These are phyloP conservation scores for Ziziphus jujuba DNA, from an alignment of 306 rosid genomes.

Conservation along the genomic window DNA sequence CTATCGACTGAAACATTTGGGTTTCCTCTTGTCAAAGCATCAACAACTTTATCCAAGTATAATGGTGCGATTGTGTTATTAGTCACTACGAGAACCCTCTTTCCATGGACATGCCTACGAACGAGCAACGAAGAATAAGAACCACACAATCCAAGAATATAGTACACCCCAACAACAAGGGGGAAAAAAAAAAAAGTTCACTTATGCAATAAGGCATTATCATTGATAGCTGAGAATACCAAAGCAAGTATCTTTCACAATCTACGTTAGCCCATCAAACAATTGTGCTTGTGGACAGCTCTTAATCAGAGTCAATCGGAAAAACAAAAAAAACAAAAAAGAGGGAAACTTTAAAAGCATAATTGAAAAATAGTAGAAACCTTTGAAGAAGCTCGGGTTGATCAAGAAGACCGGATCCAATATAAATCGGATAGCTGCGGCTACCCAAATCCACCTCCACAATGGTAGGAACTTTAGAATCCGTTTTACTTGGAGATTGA, in stretches of 20 bases:
- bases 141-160: neutral
- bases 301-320: no score
- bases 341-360: neutral
- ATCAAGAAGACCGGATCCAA: constrained; percentile 78
- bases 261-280: neutral
- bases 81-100: constrained; percentile 89
- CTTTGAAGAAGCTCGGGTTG: constrained; percentile 74
- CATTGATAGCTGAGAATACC: neutral
- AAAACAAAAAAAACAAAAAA: neutral
- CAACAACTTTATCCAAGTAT: constrained; percentile 73
- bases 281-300: neutral
- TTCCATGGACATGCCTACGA: constrained; percentile 91
- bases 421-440: constrained; percentile 94
- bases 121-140: constrained; percentile 15
- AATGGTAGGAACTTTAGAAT: constrained; percentile 32
- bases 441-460: constrained; percentile 84
- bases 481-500: constrained; percentile 40
- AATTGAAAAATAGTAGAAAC: constrained; percentile 23
- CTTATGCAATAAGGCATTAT: neutral
- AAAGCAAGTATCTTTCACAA: no score
- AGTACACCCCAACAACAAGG: neutral
- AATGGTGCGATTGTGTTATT: constrained; percentile 72
- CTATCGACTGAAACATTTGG: constrained; percentile 78
- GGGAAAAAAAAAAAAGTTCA: neutral
- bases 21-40: constrained; percentile 77